Evolutionary conservation across 1,284 basidiomycete genomes (phyloP).

Genomic region (Apiotrichum gracile): DNA sequence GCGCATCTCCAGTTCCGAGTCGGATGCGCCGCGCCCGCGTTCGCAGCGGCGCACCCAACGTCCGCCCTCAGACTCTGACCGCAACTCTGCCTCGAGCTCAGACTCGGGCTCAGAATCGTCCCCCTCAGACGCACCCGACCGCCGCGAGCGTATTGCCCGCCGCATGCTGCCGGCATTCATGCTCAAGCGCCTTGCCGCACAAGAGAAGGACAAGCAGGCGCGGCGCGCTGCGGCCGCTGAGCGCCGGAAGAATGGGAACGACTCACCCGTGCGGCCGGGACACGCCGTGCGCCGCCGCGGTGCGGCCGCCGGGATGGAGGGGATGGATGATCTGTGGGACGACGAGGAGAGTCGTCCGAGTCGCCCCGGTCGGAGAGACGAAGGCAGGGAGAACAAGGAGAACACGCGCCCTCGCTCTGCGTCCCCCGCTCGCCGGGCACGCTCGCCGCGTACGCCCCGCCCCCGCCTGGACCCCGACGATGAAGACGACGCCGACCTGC

Average conservation of each 20-base stretch:
- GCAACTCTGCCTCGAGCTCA: not conserved
- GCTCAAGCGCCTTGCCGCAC: slow-evolving; percentile 25
- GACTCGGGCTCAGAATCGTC: not conserved
- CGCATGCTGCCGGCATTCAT: slow-evolving; percentile 41
- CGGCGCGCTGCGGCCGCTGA: slow-evolving; percentile 3
- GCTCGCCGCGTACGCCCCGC: too few relatives aligned
- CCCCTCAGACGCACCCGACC: slow-evolving; percentile 13
- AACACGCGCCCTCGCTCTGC: too few relatives aligned
- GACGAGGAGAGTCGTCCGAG: too few relatives aligned
- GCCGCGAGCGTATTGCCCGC: slow-evolving; percentile 30
- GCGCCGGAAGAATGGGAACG: too few relatives aligned
- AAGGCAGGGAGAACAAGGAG: too few relatives aligned
- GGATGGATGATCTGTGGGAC: slow-evolving; percentile 16
- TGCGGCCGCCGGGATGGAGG: slow-evolving; percentile 8
- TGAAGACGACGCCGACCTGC: not conserved
- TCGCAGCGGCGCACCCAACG: not conserved
- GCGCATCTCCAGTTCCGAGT: too few relatives aligned
- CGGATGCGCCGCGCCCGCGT: too few relatives aligned
- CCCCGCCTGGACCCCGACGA: not conserved
- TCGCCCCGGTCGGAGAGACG: too few relatives aligned
- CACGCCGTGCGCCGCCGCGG: slow-evolving; percentile 30
- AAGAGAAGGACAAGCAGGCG: slow-evolving; percentile 18
- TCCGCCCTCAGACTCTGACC: not conserved
- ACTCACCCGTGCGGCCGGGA: slow-evolving; percentile 31
- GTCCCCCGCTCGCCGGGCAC: too few relatives aligned